A percentile compares a stretch with the other conserved stretches of the same genome.
phyloP scores from a whole-genome alignment of 2,329 filamentous ascomycete species.

The Arachnomyces sp. region DNA sequence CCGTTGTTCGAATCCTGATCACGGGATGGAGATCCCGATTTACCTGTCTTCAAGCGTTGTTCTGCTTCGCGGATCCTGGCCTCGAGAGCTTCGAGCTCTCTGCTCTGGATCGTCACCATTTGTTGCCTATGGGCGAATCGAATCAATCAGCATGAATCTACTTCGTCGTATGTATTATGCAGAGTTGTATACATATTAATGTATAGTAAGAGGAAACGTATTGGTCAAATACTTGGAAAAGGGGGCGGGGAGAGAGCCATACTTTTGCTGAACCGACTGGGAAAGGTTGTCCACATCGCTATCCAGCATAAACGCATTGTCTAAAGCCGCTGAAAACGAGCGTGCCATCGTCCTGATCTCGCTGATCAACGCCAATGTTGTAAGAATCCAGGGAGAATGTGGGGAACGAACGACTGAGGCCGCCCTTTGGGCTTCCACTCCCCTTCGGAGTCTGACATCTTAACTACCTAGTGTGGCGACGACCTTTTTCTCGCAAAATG shows the following conservation, averaged over 20 bases:
- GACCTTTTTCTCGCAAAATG: neutral
- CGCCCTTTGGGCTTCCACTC: constrained; percentile 76
- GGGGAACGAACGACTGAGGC: constrained; percentile 59
- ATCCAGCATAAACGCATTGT: constrained; percentile 84
- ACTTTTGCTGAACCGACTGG: constrained; percentile 76
- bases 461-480: constrained; percentile 10
- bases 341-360: constrained; percentile 68
- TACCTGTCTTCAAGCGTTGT: constrained; percentile 54
- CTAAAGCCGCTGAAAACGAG: constrained; percentile 77
- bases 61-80: constrained; percentile 78
- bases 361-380: constrained; percentile 17
- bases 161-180: neutral
- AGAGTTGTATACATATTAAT: neutral
- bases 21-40: constrained; percentile 12
- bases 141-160: constrained; percentile 1
- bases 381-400: constrained; percentile 7
- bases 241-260: constrained; percentile 25
- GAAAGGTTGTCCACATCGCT: constrained; percentile 67
- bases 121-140: constrained; percentile 57
- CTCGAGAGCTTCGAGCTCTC: constrained; percentile 81
- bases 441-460: constrained; percentile 57
- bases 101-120: constrained; percentile 62
- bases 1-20: constrained; percentile 10
- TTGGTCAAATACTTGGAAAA: neutral
- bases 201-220: neutral